Evolutionary conservation across 2,329 filamentous ascomycete species (phyloP).

Genomic region (Pseudogymnoascus sp.): DNA sequence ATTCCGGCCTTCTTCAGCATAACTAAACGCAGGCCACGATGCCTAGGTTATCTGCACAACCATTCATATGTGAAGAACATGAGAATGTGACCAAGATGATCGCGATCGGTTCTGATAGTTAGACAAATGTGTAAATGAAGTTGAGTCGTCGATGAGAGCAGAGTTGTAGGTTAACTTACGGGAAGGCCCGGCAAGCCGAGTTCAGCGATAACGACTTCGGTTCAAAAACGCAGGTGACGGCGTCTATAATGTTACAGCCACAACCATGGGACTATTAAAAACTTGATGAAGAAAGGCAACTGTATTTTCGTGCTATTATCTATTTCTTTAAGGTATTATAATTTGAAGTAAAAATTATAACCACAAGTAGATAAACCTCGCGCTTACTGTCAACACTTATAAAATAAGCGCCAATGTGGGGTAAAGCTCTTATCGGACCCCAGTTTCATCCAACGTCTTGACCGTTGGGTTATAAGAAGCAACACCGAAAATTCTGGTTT

Average conservation of each 20-base stretch:
- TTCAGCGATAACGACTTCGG: neutral
- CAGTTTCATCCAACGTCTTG: neutral
- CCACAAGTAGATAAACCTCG: neutral
- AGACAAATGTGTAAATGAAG: neutral
- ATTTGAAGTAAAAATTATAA: neutral
- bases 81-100: constrained; percentile 10
- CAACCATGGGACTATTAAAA: neutral
- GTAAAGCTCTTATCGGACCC: neutral
- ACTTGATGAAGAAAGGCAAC: neutral
- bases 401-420: neutral
- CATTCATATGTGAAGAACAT: neutral
- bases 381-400: neutral
- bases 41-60: neutral
- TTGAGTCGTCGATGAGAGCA: constrained; percentile 8
- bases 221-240: neutral
- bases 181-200: neutral
- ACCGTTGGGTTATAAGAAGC: neutral
- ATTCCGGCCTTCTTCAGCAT: constrained; percentile 39
- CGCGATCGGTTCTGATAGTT: neutral
- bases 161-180: constrained; percentile 8
- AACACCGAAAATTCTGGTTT: neutral
- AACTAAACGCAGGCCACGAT: constrained; percentile 14
- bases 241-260: neutral
- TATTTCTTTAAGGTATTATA: neutral
- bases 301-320: neutral